These are phyloP conservation scores for Termitomyces sp. DNA, from an alignment of 768 basidiomycete genomes.

Conservation along the genomic window DNA sequence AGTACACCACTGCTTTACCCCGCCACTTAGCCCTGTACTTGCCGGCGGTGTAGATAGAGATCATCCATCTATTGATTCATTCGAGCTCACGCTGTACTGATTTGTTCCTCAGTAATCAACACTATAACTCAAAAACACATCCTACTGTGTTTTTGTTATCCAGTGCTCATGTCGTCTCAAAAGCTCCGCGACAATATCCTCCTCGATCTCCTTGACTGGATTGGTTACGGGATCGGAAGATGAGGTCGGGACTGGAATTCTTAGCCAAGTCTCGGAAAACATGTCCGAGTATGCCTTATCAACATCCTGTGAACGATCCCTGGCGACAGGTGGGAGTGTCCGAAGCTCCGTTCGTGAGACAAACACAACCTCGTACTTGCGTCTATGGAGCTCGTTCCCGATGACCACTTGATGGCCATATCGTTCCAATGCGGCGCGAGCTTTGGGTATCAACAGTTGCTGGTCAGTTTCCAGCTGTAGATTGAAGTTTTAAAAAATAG, in stretches of 20 bases:
- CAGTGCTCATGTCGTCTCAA: conserved; percentile 69
- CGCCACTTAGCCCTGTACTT: no score
- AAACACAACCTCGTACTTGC: conserved; percentile 92
- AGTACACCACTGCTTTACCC: no score
- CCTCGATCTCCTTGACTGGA: conserved; percentile 80
- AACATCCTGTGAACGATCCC: conserved; percentile 3
- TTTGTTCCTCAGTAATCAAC: background rate
- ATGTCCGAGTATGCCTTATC: conserved; percentile 3
- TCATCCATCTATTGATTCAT: no score
- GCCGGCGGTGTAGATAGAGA: no score
- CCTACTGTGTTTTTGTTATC: conserved; percentile 33
- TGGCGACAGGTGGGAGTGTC: conserved; percentile 13
- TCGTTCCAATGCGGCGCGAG: conserved; percentile 77
- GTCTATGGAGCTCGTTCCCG: conserved; percentile 88
- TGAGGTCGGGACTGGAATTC: conserved; percentile 41
- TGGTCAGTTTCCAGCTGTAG: conserved; percentile 89
- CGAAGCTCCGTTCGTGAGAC: conserved; percentile 50
- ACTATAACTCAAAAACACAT: background rate
- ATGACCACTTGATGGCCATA: conserved; percentile 98
- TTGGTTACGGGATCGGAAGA: conserved; percentile 25
- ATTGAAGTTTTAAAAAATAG: background rate
- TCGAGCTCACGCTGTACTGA: background rate
- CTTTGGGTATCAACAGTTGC: conserved; percentile 82
- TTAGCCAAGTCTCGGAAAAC: conserved; percentile 60
- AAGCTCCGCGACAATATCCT: conserved; percentile 79